Evolutionary conservation across 2,329 filamentous ascomycete species (phyloP).

Genomic region (Fusarium sp.): DNA sequence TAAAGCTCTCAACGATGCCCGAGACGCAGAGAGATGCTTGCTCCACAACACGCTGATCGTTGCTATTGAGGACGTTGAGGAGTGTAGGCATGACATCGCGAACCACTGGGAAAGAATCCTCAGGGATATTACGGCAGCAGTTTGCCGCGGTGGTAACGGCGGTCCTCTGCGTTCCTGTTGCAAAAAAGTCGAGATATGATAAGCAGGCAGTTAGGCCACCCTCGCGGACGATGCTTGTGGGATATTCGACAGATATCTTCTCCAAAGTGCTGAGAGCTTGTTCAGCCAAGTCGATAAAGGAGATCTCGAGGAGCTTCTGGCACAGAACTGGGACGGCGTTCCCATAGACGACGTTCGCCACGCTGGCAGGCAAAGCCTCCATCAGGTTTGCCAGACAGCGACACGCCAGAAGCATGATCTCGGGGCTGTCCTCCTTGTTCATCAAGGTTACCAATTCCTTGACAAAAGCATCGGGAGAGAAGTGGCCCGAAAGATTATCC

Average conservation of each 20-base stretch:
- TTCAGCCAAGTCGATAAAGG: conserved; percentile 97
- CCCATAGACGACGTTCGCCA: conserved; percentile 97
- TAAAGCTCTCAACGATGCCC: conserved; percentile 97
- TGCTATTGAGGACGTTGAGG: conserved; percentile 89
- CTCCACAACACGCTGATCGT: conserved; percentile 95
- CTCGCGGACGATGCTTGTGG: conserved; percentile 93
- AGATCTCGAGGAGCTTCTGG: conserved; percentile 94
- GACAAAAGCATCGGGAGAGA: conserved; percentile 93
- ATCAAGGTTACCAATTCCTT: conserved; percentile 94
- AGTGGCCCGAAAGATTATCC: conserved; percentile 94
- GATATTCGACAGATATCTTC: conserved; percentile 97
- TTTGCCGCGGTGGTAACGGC: conserved; percentile 98
- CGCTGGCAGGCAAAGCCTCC: conserved; percentile 93
- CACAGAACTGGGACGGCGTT: conserved; percentile 94
- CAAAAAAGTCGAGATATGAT: conserved; percentile 96
- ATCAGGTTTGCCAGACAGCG: conserved; percentile 96
- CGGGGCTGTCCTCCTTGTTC: conserved; percentile 94
- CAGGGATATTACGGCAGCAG: conserved; percentile 95
- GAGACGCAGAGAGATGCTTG: conserved; percentile 96
- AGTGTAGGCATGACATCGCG: conserved; percentile 97
- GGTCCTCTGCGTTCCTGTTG: conserved; percentile 95
- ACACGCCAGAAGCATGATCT: conserved; percentile 97
- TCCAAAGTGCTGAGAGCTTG: conserved; percentile 96
- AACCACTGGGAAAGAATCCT: conserved; percentile 92
- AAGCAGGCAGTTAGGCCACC: conserved; percentile 96